phyloP scores from a whole-genome alignment of 2,329 filamentous ascomycete genomes.

The Neurospora crassa region DNA sequence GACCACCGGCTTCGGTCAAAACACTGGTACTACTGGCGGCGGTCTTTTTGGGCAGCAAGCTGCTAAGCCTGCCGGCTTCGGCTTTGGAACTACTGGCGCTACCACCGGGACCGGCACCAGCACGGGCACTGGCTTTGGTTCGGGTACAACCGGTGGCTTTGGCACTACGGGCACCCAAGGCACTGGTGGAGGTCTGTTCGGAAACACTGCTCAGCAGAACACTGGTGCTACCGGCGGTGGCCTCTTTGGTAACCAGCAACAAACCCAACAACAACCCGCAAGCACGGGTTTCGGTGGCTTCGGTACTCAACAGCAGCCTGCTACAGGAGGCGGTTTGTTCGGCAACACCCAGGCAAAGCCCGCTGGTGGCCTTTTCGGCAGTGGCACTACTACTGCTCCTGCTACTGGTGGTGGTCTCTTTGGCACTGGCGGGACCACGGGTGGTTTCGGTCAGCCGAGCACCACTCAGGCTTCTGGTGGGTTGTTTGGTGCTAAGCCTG shows the following conservation, averaged over 20 bases:
- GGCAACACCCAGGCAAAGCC: conserved; percentile 18
- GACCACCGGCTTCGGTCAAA: conserved; percentile 9
- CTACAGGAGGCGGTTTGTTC: conserved; percentile 20
- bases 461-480: conserved; percentile 25
- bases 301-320: conserved; percentile 16
- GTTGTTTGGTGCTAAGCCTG: conserved; percentile 35
- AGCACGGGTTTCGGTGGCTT: conserved; percentile 22
- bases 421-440: conserved; percentile 26
- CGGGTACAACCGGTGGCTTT: neutral
- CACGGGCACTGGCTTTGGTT: conserved; percentile 6
- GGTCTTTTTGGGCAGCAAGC: conserved; percentile 26
- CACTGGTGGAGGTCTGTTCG: conserved; percentile 28
- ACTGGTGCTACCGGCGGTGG: conserved; percentile 13
- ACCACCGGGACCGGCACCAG: conserved; percentile 3
- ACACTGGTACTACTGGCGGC: conserved; percentile 14
- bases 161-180: conserved; percentile 12
- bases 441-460: conserved; percentile 17
- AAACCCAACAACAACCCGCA: conserved; percentile 14
- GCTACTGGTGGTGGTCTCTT: conserved; percentile 34
- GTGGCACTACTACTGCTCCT: conserved; percentile 25
- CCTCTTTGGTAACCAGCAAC: conserved; percentile 22
- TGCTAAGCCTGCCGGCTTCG: conserved; percentile 14
- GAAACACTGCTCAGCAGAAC: conserved; percentile 18
- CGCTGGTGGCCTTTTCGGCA: conserved; percentile 31
- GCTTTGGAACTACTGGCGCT: conserved; percentile 13